phyloP scores from a whole-genome alignment of 164 flowering plant species.

The Hamamelis virginiana region DNA sequence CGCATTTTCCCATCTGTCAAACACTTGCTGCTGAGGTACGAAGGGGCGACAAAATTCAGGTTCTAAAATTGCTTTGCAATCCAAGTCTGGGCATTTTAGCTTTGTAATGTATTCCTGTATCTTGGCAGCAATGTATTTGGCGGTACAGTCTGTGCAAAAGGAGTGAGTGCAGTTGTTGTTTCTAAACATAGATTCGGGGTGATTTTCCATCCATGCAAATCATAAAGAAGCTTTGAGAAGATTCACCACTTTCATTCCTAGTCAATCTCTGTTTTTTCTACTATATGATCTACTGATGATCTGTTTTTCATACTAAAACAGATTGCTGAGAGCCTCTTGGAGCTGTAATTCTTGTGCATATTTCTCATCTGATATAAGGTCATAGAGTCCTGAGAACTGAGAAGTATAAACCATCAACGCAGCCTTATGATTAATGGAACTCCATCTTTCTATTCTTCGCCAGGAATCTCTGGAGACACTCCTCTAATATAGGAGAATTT shows the following conservation, averaged over 20 bases:
- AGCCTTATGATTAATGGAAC: too few species aligned
- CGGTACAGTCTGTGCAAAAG: constrained; percentile 33
- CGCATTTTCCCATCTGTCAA: constrained; percentile 30
- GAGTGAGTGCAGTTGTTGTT: constrained; percentile 21
- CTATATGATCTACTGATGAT: not conserved
- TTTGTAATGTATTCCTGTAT: constrained; percentile 14
- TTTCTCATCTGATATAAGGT: constrained; percentile 40
- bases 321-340: constrained; percentile 32
- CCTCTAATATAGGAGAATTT: too few species aligned
- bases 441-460: too few species aligned
- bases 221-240: constrained; percentile 11
- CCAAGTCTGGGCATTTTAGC: constrained; percentile 30
- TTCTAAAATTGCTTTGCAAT: constrained; percentile 21
- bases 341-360: constrained; percentile 37
- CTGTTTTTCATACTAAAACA: not conserved
- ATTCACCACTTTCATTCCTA: constrained; percentile 12
- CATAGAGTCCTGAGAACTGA: constrained; percentile 17
- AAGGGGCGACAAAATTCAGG: constrained; percentile 20
- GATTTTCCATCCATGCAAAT: constrained; percentile 28
- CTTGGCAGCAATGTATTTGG: constrained; percentile 24
- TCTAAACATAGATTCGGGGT: constrained; percentile 14
- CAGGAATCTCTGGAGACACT: too few species aligned
- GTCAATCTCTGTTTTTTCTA: not conserved
- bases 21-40: constrained; percentile 23
- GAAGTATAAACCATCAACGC: constrained; percentile 31